Percentiles rank a stretch among this genome's conserved stretches.
These are phyloP conservation scores for Vitis amurensis DNA, from an alignment of 164 flowering plant species.

Conservation along the genomic window DNA sequence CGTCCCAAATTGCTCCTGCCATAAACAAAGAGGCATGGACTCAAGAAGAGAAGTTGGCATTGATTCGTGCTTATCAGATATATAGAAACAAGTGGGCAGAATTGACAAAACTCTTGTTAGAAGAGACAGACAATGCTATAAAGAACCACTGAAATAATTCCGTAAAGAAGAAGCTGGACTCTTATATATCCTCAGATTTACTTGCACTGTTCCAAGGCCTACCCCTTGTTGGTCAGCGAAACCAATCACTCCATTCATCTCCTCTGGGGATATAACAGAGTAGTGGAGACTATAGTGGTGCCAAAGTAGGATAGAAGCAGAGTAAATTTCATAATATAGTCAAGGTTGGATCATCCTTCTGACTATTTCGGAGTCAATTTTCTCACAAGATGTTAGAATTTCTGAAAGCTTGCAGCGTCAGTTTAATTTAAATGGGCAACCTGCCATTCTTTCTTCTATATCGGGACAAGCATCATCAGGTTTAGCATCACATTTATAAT, in stretches of 20 bases:
- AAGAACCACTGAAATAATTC: constrained; percentile 99
- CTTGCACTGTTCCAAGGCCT: constrained; percentile 59
- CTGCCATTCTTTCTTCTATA: constrained; percentile 30
- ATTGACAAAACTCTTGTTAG: constrained; percentile 87
- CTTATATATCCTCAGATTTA: constrained; percentile 77
- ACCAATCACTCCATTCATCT: constrained; percentile 43
- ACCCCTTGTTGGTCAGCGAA: constrained; percentile 43
- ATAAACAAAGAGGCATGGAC: constrained; percentile 99
- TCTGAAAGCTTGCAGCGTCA: constrained; percentile 23
- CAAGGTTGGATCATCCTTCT: constrained; percentile 43
- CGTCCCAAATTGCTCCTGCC: constrained; percentile 32
- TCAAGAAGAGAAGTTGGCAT: constrained; percentile 88
- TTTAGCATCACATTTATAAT: constrained; percentile 21
- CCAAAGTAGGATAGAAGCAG: constrained; percentile 45
- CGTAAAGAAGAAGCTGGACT: constrained; percentile 86
- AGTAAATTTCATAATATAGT: constrained; percentile 78
- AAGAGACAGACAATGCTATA: constrained; percentile 86
- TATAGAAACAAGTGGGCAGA: constrained; percentile 99
- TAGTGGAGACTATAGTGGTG: constrained; percentile 51
- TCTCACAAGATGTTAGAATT: constrained; percentile 25
- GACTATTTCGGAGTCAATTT: constrained; percentile 25
- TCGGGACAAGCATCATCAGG: constrained; percentile 33
- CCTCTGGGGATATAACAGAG: constrained; percentile 37
- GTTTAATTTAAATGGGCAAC: constrained; percentile 30
- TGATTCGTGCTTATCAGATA: constrained; percentile 87